Evolutionary conservation across 1,284 basidiomycete genomes (phyloP).

Genomic region (Earliella scabrosa): DNA sequence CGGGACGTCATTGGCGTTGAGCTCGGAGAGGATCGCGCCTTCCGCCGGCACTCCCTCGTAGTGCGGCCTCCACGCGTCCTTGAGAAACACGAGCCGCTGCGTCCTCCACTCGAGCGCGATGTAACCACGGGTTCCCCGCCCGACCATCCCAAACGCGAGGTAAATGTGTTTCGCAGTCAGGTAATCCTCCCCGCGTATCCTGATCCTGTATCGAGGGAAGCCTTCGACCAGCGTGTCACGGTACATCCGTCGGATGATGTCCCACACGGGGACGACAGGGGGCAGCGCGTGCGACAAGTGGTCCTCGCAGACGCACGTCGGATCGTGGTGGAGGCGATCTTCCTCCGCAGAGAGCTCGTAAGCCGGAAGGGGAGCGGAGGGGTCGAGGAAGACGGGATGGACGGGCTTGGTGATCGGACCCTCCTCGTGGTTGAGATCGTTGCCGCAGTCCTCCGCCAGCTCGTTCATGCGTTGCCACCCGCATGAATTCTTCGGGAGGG

Average conservation of each 20-base stretch:
- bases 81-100: too few relatives aligned
- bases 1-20: not conserved
- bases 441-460: not conserved
- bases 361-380: not conserved
- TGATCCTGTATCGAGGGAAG: too few relatives aligned
- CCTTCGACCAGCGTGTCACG: not conserved
- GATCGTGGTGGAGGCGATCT: not conserved
- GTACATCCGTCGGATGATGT: too few relatives aligned
- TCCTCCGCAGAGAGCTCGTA: not conserved
- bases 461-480: constrained; percentile 1
- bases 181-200: not conserved
- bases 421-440: not conserved
- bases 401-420: not conserved
- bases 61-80: too few relatives aligned
- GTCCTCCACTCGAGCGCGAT: too few relatives aligned
- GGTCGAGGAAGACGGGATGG: too few relatives aligned
- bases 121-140: too few relatives aligned
- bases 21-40: too few relatives aligned
- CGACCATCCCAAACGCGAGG: not conserved
- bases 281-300: too few relatives aligned
- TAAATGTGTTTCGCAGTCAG: constrained; percentile 1
- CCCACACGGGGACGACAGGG: not conserved
- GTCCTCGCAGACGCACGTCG: not conserved
- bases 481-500: not conserved
- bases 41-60: too few relatives aligned